Evolutionary conservation across 1,284 basidiomycete genomes (phyloP), one percentile per base, ranked within the genome.

Genomic region (Sanghuangporus baumii): DNA sequence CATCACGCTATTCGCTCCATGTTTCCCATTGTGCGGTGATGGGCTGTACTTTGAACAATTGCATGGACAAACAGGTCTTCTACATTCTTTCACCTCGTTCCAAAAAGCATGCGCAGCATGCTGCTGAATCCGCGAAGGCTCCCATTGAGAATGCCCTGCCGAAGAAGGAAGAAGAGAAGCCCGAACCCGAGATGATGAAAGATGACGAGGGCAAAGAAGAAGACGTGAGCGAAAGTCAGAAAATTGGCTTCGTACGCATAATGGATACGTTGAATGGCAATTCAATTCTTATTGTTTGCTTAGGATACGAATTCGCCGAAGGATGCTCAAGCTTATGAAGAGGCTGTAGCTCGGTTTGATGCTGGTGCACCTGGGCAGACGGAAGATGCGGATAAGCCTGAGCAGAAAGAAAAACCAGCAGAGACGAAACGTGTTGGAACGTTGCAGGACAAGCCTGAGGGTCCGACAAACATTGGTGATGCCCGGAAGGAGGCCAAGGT

Each of bases 231-330:
- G 50, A 57, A 34, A 63, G 62, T 47, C n/a, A 37, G 20, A 46
- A 60, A 16, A 37, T 52, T 16, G 47, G 51, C 46, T 36, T 55
- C 31, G 65, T 66, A 54, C 41, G 61, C 58, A 23, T 23, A 36
- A 14, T 3, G 6, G 8, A 31, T 23, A 12, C 57, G 31, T n/a
- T 26, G 18, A 34, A n/a, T 54, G 31, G 8, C 6, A 34, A 47
- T 43, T 41, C 14, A 37, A 50, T 58, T 54, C 37, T 26, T 34
- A 59, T 12, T 6, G 36, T n/a, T 34, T 47, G n/a, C n/a, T 16
- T 48, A 65, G 64, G 61, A 65, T 16, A 57, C 64, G n/a, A 57
- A 65, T 51, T 40, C 64, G 1, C 64, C 64, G 26, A 62, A 62
- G 57, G 64, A 63, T 36, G 64, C 64, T 16, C 57, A 65, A 23